Evolutionary conservation across 768 basidiomycete species (phyloP), one percentile per base, ranked within the genome.

Genomic region (Exidia glandulosa): DNA sequence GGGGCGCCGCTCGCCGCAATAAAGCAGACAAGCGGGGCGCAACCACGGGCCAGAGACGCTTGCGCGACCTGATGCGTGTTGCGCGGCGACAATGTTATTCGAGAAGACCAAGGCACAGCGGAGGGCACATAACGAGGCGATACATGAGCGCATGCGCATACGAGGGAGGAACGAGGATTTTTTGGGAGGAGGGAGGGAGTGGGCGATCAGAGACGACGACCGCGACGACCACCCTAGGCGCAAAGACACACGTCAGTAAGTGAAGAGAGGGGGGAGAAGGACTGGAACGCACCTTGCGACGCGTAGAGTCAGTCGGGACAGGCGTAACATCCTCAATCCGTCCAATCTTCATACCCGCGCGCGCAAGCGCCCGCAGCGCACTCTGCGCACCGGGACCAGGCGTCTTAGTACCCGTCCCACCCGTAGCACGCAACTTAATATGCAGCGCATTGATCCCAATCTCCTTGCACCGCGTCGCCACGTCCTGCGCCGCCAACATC

Each of bases 271-370:
- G 57, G 14, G 31, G 47, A 12, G 10, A 25, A 36, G 58, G 19
- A 29, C 25, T 30, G 31, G 4, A 45, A 72, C 77, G 64, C 62
- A 92, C 91, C 89, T 99, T 99, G 76, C 94, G 84, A 70, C 96
- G 83, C 67, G 96, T 99, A 61, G 87, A 94, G 74, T 99, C 96
- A 54, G 94, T 94, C 57, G 96, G 96, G 62, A 95, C 84, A 64
- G 95, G 95, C 41, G 95, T 98, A 57, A 97, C 94, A 69, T 99
- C 95, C 77, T 97, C 95, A 68, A 99, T 98, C 65, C 96, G 82
- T 60, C 96, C 96, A 66, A 99, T 97, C 65, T 88, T 80, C 93
- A 99, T 96, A 58, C 96, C 95, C 60, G 95, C 87, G 77, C 95
- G 94, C 68, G 96, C 96, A 61, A 98, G 87, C 57, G 94, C 96